Conservation (phyloP, 78 protist genomes). For the Tieghemostelium lacteum region DNA sequence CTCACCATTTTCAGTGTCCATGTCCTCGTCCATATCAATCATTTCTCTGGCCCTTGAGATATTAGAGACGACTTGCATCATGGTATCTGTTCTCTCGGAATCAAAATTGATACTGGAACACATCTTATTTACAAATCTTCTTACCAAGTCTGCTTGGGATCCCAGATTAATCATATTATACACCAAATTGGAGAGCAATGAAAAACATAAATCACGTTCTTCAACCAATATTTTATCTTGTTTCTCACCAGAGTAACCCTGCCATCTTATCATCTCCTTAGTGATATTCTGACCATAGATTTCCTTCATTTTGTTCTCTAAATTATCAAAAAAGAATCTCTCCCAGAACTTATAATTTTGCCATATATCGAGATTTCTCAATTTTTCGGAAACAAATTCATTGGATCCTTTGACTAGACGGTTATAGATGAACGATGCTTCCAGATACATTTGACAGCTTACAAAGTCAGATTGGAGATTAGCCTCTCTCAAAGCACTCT, state of each 20-base stretch:
- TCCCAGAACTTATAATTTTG: constrained; percentile 84
- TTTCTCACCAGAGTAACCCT: background rate
- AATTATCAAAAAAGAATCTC: constrained; percentile 41
- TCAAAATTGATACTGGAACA: constrained; percentile 57
- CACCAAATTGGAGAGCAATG: constrained; percentile 39
- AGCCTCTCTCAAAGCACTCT: constrained; percentile 20
- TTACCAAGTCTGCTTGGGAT: constrained; percentile 36
- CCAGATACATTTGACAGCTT: constrained; percentile 37
- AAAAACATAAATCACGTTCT: constrained; percentile 57
- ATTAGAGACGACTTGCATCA: constrained; percentile 77
- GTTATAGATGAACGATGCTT: constrained; percentile 51
- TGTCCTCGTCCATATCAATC: constrained; percentile 17
- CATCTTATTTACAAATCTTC: constrained; percentile 78
- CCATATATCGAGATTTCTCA: constrained; percentile 57
- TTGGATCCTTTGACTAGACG: constrained; percentile 33
- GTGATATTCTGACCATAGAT: constrained; percentile 45
- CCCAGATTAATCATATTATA: constrained; percentile 79
- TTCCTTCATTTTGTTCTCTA: constrained; percentile 5
- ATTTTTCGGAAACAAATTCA: constrained; percentile 34
- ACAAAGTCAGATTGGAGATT: constrained; percentile 50
- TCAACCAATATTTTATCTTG: constrained; percentile 31
- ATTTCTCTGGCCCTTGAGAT: constrained; percentile 67
- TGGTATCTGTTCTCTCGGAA: constrained; percentile 45
- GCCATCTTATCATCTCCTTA: constrained; percentile 63
- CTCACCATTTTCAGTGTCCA: no score